Evolutionary conservation across 2,329 filamentous ascomycete species (phyloP), one percentile per base, ranked within the genome.

Genomic region (Metarhizium brunneum): DNA sequence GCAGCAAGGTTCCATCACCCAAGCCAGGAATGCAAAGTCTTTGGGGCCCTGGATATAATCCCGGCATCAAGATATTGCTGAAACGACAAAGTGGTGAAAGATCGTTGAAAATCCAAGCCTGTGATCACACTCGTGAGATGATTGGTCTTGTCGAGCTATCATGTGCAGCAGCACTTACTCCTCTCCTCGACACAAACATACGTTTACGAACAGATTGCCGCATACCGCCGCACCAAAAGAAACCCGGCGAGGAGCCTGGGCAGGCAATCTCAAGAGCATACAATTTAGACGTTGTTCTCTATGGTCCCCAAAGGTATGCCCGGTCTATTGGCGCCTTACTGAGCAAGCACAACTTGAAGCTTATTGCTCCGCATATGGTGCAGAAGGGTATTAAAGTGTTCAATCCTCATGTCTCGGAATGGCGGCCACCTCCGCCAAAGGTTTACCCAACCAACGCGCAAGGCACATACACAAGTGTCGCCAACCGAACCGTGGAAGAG

Each of bases 131-230:
- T 1, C 80, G 83, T 3, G 78, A 79, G 43, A 80, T 86, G 36
- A 92, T 96, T 64, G 94, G 90, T 14, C 78, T 78, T n/a, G 71
- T 97, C 5, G 90, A 95, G 63, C 62, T 76, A 47, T 80, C 77
- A 61, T 85, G 85, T 16, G 83, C 90, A 0, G 71, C 75, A 20
- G 88, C 81, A 6, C 76, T 97, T 8, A 82, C 82, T 7, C 86
- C 85, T 7, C 72, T 96, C 1, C 77, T 97, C 54, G 90, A 95
- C 67, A 79, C 82, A 1, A 73, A 77, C 13, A 73, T 76, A 13
- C 81, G 81, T 13, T 72, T 96, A n/a, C 81, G 88, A 47, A 85
- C 88, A 16, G 83, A 86, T 54, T 85, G 86, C 53, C 84, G 85
- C 58, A 84, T 96, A 13, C 81, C 86, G 7, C 75, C 82, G 6